Conservation (phyloP, 495 filamentous ascomycete genomes). For the Aspergillus steynii region DNA sequence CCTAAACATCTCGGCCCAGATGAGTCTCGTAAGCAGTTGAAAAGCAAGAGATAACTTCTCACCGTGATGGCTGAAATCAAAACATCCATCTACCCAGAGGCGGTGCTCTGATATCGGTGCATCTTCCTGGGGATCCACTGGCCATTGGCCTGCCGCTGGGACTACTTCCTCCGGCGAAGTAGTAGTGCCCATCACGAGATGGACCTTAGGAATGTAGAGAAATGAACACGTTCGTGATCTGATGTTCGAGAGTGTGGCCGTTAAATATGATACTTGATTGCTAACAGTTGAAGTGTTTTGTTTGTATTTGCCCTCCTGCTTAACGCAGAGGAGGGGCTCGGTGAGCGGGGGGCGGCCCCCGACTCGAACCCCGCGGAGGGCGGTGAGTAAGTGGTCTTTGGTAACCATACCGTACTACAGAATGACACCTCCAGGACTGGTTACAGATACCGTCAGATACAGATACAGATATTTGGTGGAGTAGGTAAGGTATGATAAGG, state of each 20-base stretch:
- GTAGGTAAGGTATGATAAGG: no score
- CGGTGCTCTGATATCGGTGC: slow-evolving; percentile 63
- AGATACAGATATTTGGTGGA: no score
- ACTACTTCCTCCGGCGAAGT: slow-evolving; percentile 33
- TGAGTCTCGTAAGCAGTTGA: background rate
- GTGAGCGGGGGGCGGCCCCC: background rate
- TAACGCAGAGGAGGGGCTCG: background rate
- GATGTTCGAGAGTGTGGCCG: background rate
- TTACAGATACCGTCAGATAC: no score
- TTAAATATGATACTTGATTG: background rate
- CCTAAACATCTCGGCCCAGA: slow-evolving; percentile 49
- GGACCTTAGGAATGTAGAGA: background rate
- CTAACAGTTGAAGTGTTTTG: background rate
- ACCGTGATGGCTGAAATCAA: slow-evolving; percentile 98
- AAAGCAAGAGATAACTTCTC: slow-evolving; percentile 18
- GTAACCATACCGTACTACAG: no score
- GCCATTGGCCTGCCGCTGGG: slow-evolving; percentile 59
- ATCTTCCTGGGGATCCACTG: slow-evolving; percentile 66
- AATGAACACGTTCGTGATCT: background rate
- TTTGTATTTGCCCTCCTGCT: background rate
- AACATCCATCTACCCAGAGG: slow-evolving; percentile 98
- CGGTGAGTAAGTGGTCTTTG: background rate
- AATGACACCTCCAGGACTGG: no score
- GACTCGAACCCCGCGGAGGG: background rate
- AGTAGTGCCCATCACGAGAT: slow-evolving; percentile 19